Conservation (phyloP, 164 flowering plant species). For the Annona squamosa region DNA sequence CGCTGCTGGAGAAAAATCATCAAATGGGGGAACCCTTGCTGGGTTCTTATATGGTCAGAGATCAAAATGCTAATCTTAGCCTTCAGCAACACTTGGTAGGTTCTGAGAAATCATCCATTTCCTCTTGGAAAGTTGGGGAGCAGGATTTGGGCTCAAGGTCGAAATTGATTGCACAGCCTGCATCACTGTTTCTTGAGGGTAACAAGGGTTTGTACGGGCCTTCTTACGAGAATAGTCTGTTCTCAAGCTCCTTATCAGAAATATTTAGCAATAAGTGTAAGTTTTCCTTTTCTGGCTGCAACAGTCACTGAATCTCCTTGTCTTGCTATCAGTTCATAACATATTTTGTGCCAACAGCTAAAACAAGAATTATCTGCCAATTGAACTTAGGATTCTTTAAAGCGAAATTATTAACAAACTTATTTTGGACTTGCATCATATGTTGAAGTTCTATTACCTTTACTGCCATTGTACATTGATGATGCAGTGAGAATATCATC, state of each 20-base stretch:
- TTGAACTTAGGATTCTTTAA: background rate
- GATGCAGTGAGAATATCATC: conserved; percentile 47
- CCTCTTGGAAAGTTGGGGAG: conserved; percentile 32
- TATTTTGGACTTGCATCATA: background rate
- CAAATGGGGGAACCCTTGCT: conserved; percentile 24
- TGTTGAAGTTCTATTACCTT: background rate
- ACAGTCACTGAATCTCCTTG: background rate
- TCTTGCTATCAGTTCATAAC: background rate
- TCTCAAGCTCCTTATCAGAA: conserved; percentile 77
- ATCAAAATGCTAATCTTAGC: conserved; percentile 23
- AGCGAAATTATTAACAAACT: background rate
- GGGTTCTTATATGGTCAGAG: conserved; percentile 17
- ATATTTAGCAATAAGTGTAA: conserved; percentile 56
- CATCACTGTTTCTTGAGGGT: conserved; percentile 20
- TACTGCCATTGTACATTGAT: background rate
- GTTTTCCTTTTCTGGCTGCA: conserved; percentile 13
- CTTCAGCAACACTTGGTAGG: conserved; percentile 18
- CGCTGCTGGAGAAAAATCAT: conserved; percentile 30
- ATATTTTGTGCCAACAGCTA: background rate
- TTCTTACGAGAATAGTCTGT: conserved; percentile 63
- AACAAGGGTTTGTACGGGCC: conserved; percentile 26
- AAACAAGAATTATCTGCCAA: background rate
- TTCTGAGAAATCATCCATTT: conserved; percentile 32
- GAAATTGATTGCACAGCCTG: conserved; percentile 20
- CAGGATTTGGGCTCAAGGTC: conserved; percentile 28